phyloP scores from a whole-genome alignment of 306 rosid species.

The Albizia julibrissin region DNA sequence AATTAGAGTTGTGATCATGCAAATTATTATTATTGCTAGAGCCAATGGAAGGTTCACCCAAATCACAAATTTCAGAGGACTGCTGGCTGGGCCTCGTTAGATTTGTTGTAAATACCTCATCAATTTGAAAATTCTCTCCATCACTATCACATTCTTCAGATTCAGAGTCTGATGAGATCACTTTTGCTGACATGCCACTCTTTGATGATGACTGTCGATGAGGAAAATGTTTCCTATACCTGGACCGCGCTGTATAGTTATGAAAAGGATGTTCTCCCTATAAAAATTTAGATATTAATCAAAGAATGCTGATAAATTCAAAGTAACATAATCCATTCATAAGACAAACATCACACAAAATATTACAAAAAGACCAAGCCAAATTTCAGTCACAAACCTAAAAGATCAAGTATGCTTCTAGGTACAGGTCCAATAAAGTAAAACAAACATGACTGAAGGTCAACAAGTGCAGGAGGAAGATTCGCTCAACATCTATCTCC shows the following conservation, averaged over 20 bases:
- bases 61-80: conserved; percentile 30
- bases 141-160: conserved; percentile 56
- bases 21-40: conserved; percentile 35
- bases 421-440: neutral
- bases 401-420: conserved; percentile 5
- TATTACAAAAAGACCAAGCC: conserved; percentile 5
- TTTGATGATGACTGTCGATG: conserved; percentile 37
- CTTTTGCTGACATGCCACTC: conserved; percentile 27
- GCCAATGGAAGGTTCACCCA: conserved; percentile 32
- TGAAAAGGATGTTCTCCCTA: conserved; percentile 94
- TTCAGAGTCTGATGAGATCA: conserved; percentile 41
- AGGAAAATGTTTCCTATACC: conserved; percentile 57
- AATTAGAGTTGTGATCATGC: conserved; percentile 39
- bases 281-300: neutral
- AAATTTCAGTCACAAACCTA: conserved; percentile 1
- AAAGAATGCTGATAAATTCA: conserved; percentile 23
- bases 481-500: neutral
- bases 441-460: neutral
- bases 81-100: conserved; percentile 21
- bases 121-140: conserved; percentile 38
- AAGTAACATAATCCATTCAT: conserved; percentile 15
- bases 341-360: conserved; percentile 8
- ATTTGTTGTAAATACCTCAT: conserved; percentile 28
- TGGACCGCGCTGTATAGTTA: conserved; percentile 82
- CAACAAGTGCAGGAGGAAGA: conserved; percentile 22